Base-by-base conservation (phyloP, 2,329 filamentous ascomycete species). In the Fusarium pseudonygamai region DNA sequence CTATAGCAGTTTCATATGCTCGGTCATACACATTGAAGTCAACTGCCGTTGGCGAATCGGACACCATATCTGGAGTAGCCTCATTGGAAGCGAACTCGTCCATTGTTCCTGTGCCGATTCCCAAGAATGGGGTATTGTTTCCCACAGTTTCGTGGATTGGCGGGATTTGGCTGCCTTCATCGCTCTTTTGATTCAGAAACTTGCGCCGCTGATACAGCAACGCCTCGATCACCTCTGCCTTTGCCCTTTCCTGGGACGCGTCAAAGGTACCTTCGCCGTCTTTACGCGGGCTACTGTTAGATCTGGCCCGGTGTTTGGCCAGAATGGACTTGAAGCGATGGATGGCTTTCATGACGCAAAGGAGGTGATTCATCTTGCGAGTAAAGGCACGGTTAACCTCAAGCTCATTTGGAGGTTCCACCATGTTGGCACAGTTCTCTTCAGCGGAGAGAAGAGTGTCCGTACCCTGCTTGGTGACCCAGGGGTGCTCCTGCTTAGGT, bases 361-460 rank as follows among this genome's bases (percentile, higher is more conserved):
- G 86, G 5, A 98, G 87, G 79, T 96, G 92, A 67, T 92, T 92
- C 88, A 98, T 95, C 78, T 95, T 97, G 30, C 90, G 90, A 6
- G 96, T 98, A 73, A 98, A 97, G 20, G 96, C 96, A 72, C 93
- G 91, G 77, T 94, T 94, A 79, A 98, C 89, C 83, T 99, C 96
- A 63, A 95, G 91, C 75, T 96, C 93, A 64, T 96, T 98, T 2
- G 96, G 96, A 10, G 91, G 89, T 69, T 95, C 93, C 37, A 98
- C 87, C 22, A 94, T 85, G 72, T 95, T 88, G 16, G 92, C 89
- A 47, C 93, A 97, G 76, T 99, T 99, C 79, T 98, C 95, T 72
- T 95, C 93, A 49, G 90, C 88, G 13, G 94, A 90, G 18, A 98
- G 86, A 20, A 99, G 85, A 69, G 90, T 90, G 81, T 98, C 96